Conservation (phyloP, 139 green algal species). For the Tetradesmus obliquus region DNA sequence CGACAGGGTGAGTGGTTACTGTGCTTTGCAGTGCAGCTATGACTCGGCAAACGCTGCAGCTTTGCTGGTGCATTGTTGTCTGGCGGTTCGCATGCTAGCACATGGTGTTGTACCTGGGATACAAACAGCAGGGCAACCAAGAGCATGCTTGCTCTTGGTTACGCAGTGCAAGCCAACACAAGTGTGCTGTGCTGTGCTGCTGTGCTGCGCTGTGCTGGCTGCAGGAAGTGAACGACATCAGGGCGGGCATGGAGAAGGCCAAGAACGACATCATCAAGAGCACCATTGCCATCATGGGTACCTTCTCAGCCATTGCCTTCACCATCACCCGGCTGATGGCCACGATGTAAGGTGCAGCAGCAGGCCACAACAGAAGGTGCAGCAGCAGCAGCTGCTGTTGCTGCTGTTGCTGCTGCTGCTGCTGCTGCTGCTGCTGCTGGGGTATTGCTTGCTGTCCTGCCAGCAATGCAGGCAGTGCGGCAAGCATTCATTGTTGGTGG, state of each 20-base stretch:
- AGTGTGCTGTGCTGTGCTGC: not conserved
- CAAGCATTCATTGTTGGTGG: not conserved
- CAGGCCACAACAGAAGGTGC: too few relatives aligned
- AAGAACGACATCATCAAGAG: constrained; percentile 92
- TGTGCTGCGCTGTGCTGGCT: not conserved
- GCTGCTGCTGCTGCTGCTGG: not conserved
- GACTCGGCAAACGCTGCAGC: not conserved
- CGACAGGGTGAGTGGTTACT: constrained; percentile 58
- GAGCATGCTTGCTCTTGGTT: not conserved
- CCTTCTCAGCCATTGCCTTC: constrained; percentile 76
- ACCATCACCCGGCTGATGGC: constrained; percentile 66
- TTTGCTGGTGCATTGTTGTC: not conserved
- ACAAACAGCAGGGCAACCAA: not conserved
- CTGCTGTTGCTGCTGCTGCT: too few relatives aligned
- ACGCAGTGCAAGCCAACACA: not conserved
- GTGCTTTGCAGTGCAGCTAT: not conserved
- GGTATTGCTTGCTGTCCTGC: not conserved
- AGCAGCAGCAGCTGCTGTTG: too few relatives aligned
- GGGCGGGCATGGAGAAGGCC: constrained; percentile 85
- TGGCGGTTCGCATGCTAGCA: not conserved
- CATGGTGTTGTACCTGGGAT: not conserved
- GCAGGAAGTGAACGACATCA: constrained; percentile 76
- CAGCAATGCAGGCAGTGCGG: not conserved
- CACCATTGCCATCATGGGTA: constrained; percentile 76
- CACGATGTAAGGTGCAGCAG: not conserved